Conservation (phyloP, 768 basidiomycete species). For the Suillus paluster region DNA sequence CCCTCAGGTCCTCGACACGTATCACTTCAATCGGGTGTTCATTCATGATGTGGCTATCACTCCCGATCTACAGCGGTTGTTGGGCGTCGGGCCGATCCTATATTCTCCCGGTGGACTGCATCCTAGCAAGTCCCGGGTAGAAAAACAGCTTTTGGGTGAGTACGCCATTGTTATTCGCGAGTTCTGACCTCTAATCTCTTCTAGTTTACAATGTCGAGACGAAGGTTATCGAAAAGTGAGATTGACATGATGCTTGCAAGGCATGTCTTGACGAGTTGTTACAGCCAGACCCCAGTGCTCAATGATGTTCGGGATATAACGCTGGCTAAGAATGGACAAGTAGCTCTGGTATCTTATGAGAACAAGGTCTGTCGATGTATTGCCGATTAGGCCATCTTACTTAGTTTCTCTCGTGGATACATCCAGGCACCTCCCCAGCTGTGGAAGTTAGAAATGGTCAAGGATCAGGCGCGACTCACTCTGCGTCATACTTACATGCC, state of each 20-base stretch:
- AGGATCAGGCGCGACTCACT: slow-evolving; percentile 44
- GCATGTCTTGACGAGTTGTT: slow-evolving; percentile 13
- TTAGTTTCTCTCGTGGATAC: neutral
- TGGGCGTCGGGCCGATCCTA: slow-evolving; percentile 72
- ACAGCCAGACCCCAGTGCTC: slow-evolving; percentile 71
- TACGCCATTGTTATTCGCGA: neutral
- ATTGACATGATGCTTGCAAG: neutral
- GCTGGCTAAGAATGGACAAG: slow-evolving; percentile 58
- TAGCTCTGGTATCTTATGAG: slow-evolving; percentile 75
- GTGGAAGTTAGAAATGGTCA: slow-evolving; percentile 66
- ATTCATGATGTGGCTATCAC: slow-evolving; percentile 75
- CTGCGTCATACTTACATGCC: slow-evolving; percentile 74
- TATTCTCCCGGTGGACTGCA: slow-evolving; percentile 63
- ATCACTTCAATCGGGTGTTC: slow-evolving; percentile 63
- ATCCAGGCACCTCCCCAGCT: slow-evolving; percentile 66
- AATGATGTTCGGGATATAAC: slow-evolving; percentile 77
- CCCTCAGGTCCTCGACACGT: slow-evolving; percentile 54
- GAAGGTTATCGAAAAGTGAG: slow-evolving; percentile 68
- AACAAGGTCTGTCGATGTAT: slow-evolving; percentile 54
- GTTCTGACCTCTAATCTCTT: neutral
- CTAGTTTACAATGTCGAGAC: slow-evolving; percentile 70
- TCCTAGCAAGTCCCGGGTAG: slow-evolving; percentile 69
- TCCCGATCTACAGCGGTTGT: slow-evolving; percentile 62
- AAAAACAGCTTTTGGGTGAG: slow-evolving; percentile 77
- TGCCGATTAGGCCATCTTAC: neutral